These are phyloP conservation scores for Geosmithia putterillii DNA, from an alignment of 2,329 filamentous ascomycete species.

Conservation along the genomic window DNA sequence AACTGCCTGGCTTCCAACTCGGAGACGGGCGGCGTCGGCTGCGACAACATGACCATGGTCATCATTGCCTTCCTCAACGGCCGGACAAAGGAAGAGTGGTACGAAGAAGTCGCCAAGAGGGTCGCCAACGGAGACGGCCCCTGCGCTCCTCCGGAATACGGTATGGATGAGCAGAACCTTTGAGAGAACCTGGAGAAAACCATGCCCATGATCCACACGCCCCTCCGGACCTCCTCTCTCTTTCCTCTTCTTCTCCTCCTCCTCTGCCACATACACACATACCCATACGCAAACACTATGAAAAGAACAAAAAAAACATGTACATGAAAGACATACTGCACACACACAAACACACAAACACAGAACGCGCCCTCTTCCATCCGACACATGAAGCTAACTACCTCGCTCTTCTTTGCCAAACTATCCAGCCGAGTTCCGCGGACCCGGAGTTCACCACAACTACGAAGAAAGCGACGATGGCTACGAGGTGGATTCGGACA, in stretches of 20 bases:
- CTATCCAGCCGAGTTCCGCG: slow-evolving; percentile 70
- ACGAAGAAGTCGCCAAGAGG: slow-evolving; percentile 84
- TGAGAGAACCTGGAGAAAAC: neutral
- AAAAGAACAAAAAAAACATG: no score
- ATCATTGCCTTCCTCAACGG: slow-evolving; percentile 82
- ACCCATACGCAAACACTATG: neutral
- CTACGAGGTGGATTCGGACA: slow-evolving; percentile 64
- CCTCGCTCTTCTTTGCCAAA: neutral
- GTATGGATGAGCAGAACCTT: slow-evolving; percentile 45
- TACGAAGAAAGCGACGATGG: slow-evolving; percentile 70
- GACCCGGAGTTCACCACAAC: slow-evolving; percentile 70
- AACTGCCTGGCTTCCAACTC: slow-evolving; percentile 97
- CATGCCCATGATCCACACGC: neutral
- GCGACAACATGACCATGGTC: slow-evolving; percentile 99
- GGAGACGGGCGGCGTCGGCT: slow-evolving; percentile 93
- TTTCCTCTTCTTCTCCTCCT: neutral
- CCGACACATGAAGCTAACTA: slow-evolving; percentile 11
- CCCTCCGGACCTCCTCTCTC: neutral
- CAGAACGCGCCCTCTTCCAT: neutral
- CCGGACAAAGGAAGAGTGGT: slow-evolving; percentile 95
- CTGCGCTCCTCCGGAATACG: slow-evolving; percentile 97
- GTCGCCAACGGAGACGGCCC: slow-evolving; percentile 95
- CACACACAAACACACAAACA: neutral
- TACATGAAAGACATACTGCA: no score
- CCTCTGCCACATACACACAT: neutral